Base-by-base conservation (phyloP, 768 basidiomycete genomes). In the Boletus rufocinnamomeus region DNA sequence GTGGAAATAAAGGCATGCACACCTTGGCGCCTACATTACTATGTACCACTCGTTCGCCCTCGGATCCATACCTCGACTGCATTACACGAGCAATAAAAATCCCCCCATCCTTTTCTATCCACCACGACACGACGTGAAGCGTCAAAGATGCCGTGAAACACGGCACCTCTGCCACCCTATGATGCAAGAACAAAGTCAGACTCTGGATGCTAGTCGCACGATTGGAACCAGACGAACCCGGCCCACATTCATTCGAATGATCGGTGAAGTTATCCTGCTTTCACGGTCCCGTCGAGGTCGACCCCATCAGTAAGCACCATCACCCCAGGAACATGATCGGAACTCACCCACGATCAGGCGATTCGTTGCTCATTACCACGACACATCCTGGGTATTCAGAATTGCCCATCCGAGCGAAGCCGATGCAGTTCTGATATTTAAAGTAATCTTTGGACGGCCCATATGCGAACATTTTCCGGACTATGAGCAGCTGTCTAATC, bases 331-430 rank as follows among this genome's bases (percentile, higher is more conserved):
- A 54, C 6, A 17, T 32, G 17, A 35, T 34, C 34, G 13, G 21
- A 54, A 58, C 70, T 44, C 38, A 72, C 70, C 59, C 52, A 19
- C 30, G n/a, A 45, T n/a, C 17, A 32, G 50, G 7, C 4, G 30
- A 19, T 19, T 74, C 76, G 66, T 91, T 91, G 69, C 87, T 89
- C 14, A 92, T 67, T 19, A 92, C 71, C 2, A 93, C 90, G 1
- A 76, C 88, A 60, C 91, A 93, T 14, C 89, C 90, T 13, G 70
- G 62, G 66, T 80, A 82, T 43, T 69, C 63, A 11, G 69, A 59
- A 69, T 86, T 76, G 14, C 92, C 92, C 70, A 75, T 74, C 44
- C 91, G 82, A 56, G 89, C 84, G 63, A 90, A 93, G 21, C 89
- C 92, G 65, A 93, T 84, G 66, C 84, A 91, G 62, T 89, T 85